Base-by-base conservation (phyloP, 768 basidiomycete species). In the Naganishia randhawae region DNA sequence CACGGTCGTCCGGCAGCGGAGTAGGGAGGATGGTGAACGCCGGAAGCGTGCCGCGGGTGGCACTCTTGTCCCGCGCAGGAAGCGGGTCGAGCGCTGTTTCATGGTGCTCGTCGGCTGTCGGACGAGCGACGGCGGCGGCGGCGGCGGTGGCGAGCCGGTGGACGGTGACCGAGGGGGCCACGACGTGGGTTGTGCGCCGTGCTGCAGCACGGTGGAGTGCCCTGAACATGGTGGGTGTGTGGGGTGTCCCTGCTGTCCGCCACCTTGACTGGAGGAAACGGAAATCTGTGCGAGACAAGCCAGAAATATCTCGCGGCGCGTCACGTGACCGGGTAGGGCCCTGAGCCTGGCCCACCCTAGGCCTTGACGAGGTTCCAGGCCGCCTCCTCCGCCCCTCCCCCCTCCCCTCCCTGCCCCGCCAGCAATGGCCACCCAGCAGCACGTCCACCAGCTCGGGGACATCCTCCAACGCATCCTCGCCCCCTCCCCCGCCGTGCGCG, bases 21-120 rank as follows among this genome's bases (percentile, higher is more conserved):
- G 66, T 57, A 14, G 64, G 73, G 3, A 70, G 53, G 25, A 69
- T 63, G 16, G 69, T 57, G 51, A 63, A 70, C 39, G 37, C 57
- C 37, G 57, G 57, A 22, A 3, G 54, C 5, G n/a, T n/a, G 54
- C 19, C n/a, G 32, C 19, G 54, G 35, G 54, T 55, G 17, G 54
- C 54, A 19, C 14, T 33, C 19, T 31, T 1, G 8, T 55, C 32
- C 13, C 54, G 31, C 17, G 22, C 10, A 13, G 37, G 57, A 25
- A 61, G 32, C 3, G 54, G 19, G 33, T 32, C 32, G 14, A 70
- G 57, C 66, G 52, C 35, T 13, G 57, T 7, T 32, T 22, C n/a
- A 19, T 54, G 53, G 31, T 33, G 54, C 19, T 48, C n/a, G 13
- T 48, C 45, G n/a, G 19, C 45, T 22, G 19, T 48, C n/a, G 45